A percentile compares a stretch with the other conserved stretches of the same genome.
Evolutionary conservation across 129 eudicot genomes (phyloP).

Genomic region (Chrysanthemum lavandulifolium): DNA sequence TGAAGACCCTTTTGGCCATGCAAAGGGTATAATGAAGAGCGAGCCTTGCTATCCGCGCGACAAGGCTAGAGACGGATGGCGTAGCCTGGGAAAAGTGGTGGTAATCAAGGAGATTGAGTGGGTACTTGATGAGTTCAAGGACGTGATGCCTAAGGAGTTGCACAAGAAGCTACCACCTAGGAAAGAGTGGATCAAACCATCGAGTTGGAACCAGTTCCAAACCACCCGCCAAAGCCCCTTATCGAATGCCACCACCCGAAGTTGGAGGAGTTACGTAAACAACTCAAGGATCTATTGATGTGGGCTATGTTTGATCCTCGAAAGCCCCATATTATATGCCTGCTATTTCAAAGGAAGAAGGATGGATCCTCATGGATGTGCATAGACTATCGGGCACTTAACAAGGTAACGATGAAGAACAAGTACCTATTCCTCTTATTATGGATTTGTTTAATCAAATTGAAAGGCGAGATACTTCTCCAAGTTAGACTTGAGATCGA

Average conservation of each 20-base stretch:
- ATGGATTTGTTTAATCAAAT: too few relatives aligned
- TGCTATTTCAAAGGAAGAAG: neutral
- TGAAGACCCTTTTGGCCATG: neutral
- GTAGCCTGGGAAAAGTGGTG: too few relatives aligned
- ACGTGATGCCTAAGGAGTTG: constrained; percentile 20
- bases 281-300: too few relatives aligned
- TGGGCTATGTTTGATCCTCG: neutral
- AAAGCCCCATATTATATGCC: neutral
- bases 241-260: too few relatives aligned
- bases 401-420: too few relatives aligned
- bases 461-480: too few relatives aligned
- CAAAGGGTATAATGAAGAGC: neutral
- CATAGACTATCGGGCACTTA: too few relatives aligned
- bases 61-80: neutral
- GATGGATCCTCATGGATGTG: neutral
- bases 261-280: neutral
- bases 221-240: too few relatives aligned
- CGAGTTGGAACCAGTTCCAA: too few relatives aligned
- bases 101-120: neutral
- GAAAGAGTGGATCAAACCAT: too few relatives aligned
- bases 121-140: neutral
- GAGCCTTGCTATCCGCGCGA: neutral
- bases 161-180: constrained; percentile 11
- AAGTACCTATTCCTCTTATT: too few relatives aligned
- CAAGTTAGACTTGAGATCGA: too few relatives aligned